Conservation (phyloP, 305 asterid species). For the Andrographis paniculata region DNA sequence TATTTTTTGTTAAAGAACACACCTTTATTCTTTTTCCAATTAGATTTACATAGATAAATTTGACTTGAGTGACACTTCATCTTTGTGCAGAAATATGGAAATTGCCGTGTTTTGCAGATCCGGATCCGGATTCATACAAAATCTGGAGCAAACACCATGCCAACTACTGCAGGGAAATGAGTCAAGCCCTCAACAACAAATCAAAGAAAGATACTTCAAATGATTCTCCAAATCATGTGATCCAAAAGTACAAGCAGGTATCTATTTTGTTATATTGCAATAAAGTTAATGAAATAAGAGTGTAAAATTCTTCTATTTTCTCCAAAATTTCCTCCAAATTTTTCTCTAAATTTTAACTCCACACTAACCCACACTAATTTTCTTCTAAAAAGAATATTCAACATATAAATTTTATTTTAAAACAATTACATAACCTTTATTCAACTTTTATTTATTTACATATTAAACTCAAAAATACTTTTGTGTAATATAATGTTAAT, state of each 20-base stretch:
- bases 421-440: neutral
- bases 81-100: slow-evolving; percentile 46
- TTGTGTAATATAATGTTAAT: too few species aligned
- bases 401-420: slow-evolving; percentile 1
- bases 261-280: too few species aligned
- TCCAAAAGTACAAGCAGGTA: slow-evolving; percentile 65
- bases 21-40: too few species aligned
- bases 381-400: neutral
- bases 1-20: too few species aligned
- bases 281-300: too few species aligned
- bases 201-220: slow-evolving; percentile 22
- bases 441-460: too few species aligned
- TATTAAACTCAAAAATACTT: too few species aligned
- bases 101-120: slow-evolving; percentile 34
- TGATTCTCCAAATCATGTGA: slow-evolving; percentile 42
- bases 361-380: neutral
- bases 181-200: slow-evolving; percentile 20
- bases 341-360: too few species aligned
- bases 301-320: too few species aligned
- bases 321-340: too few species aligned
- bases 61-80: too few species aligned
- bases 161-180: slow-evolving; percentile 46
- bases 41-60: too few species aligned
- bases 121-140: slow-evolving; percentile 20
- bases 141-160: slow-evolving; percentile 36